A percentile compares a stretch with the other conserved stretches of the same genome.
These are phyloP conservation scores for Spathaspora arborariae DNA, from an alignment of 805 yeast species.

Conservation along the genomic window DNA sequence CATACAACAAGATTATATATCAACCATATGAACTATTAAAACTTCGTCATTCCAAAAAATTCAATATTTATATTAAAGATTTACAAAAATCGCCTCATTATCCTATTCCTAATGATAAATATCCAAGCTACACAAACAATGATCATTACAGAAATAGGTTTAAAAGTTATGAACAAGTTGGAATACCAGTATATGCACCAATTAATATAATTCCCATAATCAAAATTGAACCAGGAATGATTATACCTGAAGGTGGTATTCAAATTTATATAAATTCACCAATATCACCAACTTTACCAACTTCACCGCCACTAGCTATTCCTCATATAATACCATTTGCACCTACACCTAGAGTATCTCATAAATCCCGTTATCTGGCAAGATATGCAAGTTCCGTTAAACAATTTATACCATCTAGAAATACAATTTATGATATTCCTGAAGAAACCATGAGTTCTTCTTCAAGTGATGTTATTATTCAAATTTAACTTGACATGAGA, in stretches of 20 bases:
- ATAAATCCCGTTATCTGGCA: not conserved
- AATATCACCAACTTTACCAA: not conserved
- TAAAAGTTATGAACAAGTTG: not conserved
- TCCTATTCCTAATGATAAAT: not conserved
- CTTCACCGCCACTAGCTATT: not conserved
- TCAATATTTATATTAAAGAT: conserved; percentile 4
- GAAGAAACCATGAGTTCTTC: not conserved
- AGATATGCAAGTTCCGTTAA: not conserved
- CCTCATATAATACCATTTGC: not conserved
- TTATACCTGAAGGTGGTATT: conserved; percentile 27
- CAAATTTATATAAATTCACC: conserved; percentile 10
- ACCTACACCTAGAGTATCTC: not conserved
- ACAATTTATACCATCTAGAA: not conserved
- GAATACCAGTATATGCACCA: not conserved
- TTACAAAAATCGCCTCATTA: not conserved
- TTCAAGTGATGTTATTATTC: conserved; percentile 8
- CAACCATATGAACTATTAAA: not conserved
- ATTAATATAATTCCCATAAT: conserved; percentile 5
- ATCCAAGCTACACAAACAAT: not conserved
- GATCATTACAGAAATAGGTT: not conserved
- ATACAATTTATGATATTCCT: not conserved
- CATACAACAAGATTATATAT: conserved; percentile 3
- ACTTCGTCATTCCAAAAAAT: conserved; percentile 3
- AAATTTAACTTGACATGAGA: conserved; percentile 1
- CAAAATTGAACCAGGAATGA: conserved; percentile 22